These are phyloP conservation scores for Phytophthora pinifolia DNA, from an alignment of 352 stramenopile species.

Conservation along the genomic window DNA sequence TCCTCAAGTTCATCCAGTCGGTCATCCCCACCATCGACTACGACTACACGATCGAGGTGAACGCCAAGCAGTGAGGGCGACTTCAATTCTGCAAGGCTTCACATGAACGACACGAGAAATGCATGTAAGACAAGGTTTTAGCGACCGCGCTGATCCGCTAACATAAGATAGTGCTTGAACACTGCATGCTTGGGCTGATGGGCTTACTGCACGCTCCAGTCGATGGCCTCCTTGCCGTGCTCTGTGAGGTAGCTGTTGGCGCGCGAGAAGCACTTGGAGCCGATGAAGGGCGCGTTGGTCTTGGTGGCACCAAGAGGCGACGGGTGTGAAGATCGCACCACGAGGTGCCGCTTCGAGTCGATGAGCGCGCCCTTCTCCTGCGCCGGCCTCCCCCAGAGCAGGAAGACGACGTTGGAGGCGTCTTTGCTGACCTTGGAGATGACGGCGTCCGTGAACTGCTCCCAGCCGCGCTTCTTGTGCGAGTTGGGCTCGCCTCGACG, in stretches of 20 bases:
- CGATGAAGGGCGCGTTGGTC: constrained; percentile 95
- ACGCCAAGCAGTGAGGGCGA: constrained; percentile 53
- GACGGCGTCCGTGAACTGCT: constrained; percentile 96
- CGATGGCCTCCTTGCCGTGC: constrained; percentile 79
- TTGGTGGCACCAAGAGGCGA: constrained; percentile 96
- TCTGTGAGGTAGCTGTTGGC: constrained; percentile 78
- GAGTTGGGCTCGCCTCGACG: constrained; percentile 90
- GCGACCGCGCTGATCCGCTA: background rate
- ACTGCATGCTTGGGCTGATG: too few species aligned
- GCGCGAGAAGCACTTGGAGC: constrained; percentile 91
- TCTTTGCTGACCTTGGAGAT: constrained; percentile 85
- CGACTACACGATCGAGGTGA: constrained; percentile 98
- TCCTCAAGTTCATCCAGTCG: constrained; percentile 99
- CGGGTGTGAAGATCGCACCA: constrained; percentile 91
- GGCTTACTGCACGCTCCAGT: constrained; percentile 71
- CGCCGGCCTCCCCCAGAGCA: constrained; percentile 98
- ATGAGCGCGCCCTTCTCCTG: constrained; percentile 83
- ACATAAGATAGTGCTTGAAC: too few species aligned
- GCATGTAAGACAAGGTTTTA: constrained; percentile 9
- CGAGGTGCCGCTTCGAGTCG: constrained; percentile 74
- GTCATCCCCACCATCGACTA: constrained; percentile 99
- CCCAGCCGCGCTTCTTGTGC: constrained; percentile 97
- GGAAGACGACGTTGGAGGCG: constrained; percentile 93
- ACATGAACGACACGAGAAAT: background rate
- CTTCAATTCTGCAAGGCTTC: constrained; percentile 2